These are phyloP conservation scores for Nicotiana tabacum DNA, from an alignment of 257 asterid genomes.

Conservation along the genomic window DNA sequence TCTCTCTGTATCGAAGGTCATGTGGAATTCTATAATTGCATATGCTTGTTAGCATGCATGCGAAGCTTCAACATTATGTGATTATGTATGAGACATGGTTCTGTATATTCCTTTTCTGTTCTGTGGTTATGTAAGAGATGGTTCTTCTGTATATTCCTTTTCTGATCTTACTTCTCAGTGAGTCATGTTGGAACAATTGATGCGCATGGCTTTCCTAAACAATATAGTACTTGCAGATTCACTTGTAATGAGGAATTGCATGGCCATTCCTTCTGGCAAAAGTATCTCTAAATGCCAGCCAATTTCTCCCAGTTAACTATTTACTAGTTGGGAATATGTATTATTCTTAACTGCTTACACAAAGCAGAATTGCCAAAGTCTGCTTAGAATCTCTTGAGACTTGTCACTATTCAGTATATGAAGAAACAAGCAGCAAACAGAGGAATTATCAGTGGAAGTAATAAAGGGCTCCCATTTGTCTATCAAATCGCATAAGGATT, in stretches of 20 bases:
- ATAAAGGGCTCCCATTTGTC: not conserved
- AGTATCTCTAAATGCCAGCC: conserved; percentile 1
- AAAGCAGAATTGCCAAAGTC: not conserved
- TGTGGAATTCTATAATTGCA: not conserved
- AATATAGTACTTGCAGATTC: not conserved
- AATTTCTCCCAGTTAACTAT: not conserved
- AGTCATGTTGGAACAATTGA: not conserved
- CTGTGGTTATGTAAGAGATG: not conserved
- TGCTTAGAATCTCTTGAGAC: not conserved
- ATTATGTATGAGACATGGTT: not conserved
- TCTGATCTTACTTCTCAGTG: not conserved
- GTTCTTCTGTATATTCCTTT: not conserved
- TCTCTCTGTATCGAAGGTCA: not conserved
- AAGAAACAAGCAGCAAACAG: not conserved
- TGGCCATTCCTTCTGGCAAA: not conserved
- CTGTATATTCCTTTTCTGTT: not conserved
- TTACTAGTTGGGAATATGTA: not conserved
- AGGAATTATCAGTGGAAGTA: not conserved
- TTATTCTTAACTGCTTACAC: not conserved
- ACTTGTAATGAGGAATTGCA: not conserved
- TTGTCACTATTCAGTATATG: conserved; percentile 1
- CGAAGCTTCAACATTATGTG: not conserved
- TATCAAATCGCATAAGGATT: not conserved
- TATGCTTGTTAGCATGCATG: not conserved
- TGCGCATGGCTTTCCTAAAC: not conserved